Percentiles rank a stretch among this genome's conserved stretches.
These are phyloP conservation scores for Crucibulum laeve DNA, from an alignment of 768 basidiomycete species.

Conservation along the genomic window DNA sequence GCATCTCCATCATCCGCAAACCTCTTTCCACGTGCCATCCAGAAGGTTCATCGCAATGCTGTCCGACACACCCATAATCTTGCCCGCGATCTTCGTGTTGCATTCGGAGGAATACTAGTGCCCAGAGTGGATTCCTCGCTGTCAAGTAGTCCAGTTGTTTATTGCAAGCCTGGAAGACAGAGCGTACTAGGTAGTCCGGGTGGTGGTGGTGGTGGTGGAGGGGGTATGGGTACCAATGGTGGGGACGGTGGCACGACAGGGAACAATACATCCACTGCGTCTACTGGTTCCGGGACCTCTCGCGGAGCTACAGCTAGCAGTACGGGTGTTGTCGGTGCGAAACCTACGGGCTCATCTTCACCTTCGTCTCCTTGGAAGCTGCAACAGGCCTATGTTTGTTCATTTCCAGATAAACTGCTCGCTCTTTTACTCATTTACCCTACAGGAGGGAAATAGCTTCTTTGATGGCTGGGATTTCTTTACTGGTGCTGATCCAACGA, in stretches of 20 bases:
- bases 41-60: constrained; percentile 50
- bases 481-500: constrained; percentile 67
- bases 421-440: constrained; percentile 4
- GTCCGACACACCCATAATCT: constrained; percentile 55
- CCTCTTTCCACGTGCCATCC: constrained; percentile 37
- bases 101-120: constrained; percentile 51
- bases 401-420: constrained; percentile 3
- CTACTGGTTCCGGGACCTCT: constrained; percentile 5
- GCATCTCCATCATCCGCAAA: constrained; percentile 19
- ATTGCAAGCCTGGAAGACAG: constrained; percentile 37
- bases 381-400: constrained; percentile 51
- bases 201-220: constrained; percentile 11
- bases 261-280: constrained; percentile 17
- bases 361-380: constrained; percentile 41
- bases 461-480: constrained; percentile 83
- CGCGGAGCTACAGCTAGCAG: constrained; percentile 10
- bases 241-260: constrained; percentile 14
- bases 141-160: constrained; percentile 26
- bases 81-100: constrained; percentile 65
- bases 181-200: constrained; percentile 15
- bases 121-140: constrained; percentile 27
- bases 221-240: constrained; percentile 11
- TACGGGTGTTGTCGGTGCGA: neutral
- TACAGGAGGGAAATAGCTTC: constrained; percentile 64
- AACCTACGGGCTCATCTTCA: neutral